A percentile compares a stretch with the other conserved stretches of the same genome.
Evolutionary conservation across 129 eudicot genomes (phyloP).

Genomic region (Heracleum sosnowskyi): DNA sequence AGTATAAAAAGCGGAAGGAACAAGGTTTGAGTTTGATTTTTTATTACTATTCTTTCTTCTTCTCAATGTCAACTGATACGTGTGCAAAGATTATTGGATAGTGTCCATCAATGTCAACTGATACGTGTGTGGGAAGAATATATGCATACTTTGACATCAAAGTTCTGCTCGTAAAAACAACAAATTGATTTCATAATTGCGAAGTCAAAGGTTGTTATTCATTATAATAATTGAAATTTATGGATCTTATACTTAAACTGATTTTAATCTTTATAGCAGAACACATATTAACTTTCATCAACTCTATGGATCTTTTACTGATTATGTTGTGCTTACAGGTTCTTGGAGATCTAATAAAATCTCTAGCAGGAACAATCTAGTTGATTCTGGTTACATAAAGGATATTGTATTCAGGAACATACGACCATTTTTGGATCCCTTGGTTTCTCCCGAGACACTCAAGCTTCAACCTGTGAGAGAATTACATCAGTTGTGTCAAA

Average conservation of each 20-base stretch:
- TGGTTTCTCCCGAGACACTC: conserved; percentile 64
- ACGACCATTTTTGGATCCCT: conserved; percentile 72
- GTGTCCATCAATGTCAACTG: not conserved
- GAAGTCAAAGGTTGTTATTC: not conserved
- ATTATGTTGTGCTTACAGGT: conserved; percentile 40
- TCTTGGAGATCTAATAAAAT: conserved; percentile 81
- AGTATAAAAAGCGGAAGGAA: conserved; percentile 29
- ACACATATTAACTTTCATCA: not conserved
- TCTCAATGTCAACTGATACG: not conserved
- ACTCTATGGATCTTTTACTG: not conserved
- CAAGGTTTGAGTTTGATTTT: conserved; percentile 37
- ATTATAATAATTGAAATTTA: not conserved
- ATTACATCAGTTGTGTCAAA: conserved; percentile 39
- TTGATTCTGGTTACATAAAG: conserved; percentile 65
- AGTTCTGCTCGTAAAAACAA: not conserved
- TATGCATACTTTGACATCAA: not conserved
- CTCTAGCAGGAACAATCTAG: conserved; percentile 75
- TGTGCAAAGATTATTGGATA: not conserved
- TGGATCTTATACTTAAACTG: not conserved
- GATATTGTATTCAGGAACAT: conserved; percentile 52
- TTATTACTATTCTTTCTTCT: not conserved
- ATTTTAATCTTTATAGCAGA: not conserved
- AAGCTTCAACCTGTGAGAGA: conserved; percentile 62
- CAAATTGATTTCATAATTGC: not conserved
- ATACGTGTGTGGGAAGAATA: not conserved